A percentile compares a stretch with the other conserved stretches of the same genome.
These are phyloP conservation scores for Dacryopinax primogenitus DNA, from an alignment of 768 basidiomycete genomes.

Conservation along the genomic window DNA sequence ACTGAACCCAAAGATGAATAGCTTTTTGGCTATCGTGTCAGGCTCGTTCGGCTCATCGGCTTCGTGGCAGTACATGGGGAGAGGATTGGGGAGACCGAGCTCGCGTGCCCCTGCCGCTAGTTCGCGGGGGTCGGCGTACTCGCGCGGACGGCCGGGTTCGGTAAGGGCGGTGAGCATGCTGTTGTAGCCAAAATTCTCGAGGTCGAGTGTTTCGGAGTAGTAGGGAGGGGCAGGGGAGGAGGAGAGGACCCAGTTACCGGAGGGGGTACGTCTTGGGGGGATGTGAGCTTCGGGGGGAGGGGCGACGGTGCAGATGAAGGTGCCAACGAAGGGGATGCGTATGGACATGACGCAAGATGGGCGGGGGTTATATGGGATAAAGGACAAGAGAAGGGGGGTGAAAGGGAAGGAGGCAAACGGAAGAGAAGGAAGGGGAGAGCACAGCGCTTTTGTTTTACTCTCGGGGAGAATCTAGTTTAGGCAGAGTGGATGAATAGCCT, in stretches of 20 bases:
- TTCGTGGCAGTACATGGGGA: neutral
- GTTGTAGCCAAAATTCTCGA: neutral
- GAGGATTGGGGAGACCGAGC: neutral
- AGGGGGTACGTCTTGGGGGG: neutral
- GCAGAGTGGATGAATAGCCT: too few species aligned
- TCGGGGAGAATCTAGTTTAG: too few species aligned
- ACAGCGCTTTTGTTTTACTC: too few species aligned
- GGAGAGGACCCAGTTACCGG: neutral
- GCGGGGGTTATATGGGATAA: too few species aligned
- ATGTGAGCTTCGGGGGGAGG: neutral
- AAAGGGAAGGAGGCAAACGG: too few species aligned
- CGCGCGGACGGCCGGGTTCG: neutral
- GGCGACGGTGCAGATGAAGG: neutral
- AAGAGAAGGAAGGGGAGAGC: too few species aligned
- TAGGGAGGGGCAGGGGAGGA: neutral
- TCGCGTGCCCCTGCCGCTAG: neutral
- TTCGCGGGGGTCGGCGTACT: neutral
- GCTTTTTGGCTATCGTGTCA: conserved; percentile 1
- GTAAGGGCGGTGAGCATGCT: too few species aligned
- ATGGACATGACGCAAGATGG: too few species aligned
- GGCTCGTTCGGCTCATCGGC: conserved; percentile 3
- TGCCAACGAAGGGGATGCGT: too few species aligned
- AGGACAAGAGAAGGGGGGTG: too few species aligned
- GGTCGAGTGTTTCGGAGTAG: neutral
- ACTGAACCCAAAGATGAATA: conserved; percentile 4